These are phyloP conservation scores for Boletus smithii DNA, from an alignment of 1,284 basidiomycete species.

Conservation along the genomic window DNA sequence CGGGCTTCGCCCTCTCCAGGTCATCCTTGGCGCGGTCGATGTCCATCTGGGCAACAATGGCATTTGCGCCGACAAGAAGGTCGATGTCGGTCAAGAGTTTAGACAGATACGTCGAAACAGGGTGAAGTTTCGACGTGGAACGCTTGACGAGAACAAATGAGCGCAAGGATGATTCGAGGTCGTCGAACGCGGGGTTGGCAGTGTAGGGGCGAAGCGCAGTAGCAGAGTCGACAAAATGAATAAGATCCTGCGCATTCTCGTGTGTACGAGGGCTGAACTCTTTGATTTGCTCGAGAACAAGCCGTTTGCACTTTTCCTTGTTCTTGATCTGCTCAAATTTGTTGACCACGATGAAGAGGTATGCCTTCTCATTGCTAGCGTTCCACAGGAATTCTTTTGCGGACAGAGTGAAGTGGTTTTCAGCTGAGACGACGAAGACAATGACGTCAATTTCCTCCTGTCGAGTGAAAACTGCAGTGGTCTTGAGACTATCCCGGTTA, in stretches of 20 bases:
- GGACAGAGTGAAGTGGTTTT: conserved; percentile 98
- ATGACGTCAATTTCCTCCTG: conserved; percentile 99
- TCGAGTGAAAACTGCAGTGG: conserved; percentile 92
- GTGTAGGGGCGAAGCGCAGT: conserved; percentile 61
- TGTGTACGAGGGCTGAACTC: conserved; percentile 90
- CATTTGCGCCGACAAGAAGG: conserved; percentile 84
- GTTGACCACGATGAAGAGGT: conserved; percentile 98
- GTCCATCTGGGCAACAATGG: conserved; percentile 80
- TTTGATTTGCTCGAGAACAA: conserved; percentile 93
- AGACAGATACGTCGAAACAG: conserved; percentile 90
- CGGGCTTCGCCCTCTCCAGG: conserved; percentile 71
- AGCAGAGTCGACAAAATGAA: conserved; percentile 97
- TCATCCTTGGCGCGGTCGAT: conserved; percentile 73
- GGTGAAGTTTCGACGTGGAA: conserved; percentile 92
- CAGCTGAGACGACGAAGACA: conserved; percentile 96
- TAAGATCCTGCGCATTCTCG: conserved; percentile 88
- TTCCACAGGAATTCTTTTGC: conserved; percentile 93
- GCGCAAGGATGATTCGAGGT: conserved; percentile 88
- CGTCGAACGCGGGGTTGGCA: conserved; percentile 73
- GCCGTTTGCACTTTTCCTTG: conserved; percentile 88
- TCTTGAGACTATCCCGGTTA: conserved; percentile 94
- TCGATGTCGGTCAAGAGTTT: conserved; percentile 89
- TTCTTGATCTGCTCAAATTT: conserved; percentile 95
- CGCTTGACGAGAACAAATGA: conserved; percentile 97
- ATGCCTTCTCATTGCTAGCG: conserved; percentile 96